Conservation (phyloP, 768 basidiomycete species). For the Russula ochroleuca region DNA sequence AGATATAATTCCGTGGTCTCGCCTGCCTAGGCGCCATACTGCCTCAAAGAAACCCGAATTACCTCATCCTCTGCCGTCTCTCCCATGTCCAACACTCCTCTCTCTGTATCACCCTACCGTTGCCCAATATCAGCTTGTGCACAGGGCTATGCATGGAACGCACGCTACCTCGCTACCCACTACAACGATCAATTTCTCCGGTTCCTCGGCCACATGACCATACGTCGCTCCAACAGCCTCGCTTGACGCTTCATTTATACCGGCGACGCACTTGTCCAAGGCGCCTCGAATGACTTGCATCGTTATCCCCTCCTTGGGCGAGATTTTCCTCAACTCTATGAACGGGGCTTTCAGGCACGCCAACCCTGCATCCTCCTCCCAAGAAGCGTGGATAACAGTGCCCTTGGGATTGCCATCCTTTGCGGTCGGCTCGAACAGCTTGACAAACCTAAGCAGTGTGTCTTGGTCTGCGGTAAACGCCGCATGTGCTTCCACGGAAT, state of each 20-base stretch:
- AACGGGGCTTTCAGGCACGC: constrained; percentile 13
- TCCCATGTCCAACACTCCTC: not conserved
- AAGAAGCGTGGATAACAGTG: constrained; percentile 6
- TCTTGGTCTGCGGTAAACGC: not conserved
- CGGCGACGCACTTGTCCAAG: constrained; percentile 11
- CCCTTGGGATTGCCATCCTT: constrained; percentile 11
- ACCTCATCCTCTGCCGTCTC: not conserved
- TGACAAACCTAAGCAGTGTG: not conserved
- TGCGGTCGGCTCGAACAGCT: constrained; percentile 10
- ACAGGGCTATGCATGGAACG: not conserved
- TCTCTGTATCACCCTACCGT: not conserved
- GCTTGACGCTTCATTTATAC: not conserved
- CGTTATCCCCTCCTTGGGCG: not conserved
- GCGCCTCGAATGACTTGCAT: not conserved
- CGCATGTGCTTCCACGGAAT: constrained; percentile 4
- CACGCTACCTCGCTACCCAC: constrained; percentile 11
- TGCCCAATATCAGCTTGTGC: not conserved
- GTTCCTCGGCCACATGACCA: constrained; percentile 12
- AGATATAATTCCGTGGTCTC: too few relatives aligned
- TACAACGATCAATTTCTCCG: not conserved
- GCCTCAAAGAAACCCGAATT: not conserved
- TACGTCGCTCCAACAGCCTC: constrained; percentile 3
- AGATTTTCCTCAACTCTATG: constrained; percentile 4
- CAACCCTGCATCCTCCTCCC: constrained; percentile 1
- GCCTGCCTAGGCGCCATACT: not conserved